Conservation (phyloP, 2,329 filamentous ascomycete genomes). For the Scytalidium lignicola region DNA sequence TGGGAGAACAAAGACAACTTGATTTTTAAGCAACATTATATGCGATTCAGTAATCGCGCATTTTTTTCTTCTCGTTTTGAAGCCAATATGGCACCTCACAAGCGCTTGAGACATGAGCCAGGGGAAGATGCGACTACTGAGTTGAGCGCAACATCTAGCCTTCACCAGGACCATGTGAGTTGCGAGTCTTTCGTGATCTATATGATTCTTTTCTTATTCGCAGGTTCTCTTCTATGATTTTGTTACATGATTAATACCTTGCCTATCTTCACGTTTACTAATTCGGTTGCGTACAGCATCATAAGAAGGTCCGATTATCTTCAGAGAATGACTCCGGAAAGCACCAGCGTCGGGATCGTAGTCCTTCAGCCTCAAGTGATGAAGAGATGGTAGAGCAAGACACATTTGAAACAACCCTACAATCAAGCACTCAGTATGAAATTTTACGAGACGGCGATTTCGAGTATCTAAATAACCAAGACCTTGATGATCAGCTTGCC, state of each 20-base stretch:
- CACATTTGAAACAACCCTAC: constrained; percentile 8
- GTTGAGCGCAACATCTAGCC: constrained; percentile 22
- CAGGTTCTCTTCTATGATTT: no score
- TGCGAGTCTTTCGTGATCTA: background rate
- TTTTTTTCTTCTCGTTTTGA: no score
- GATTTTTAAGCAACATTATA: background rate
- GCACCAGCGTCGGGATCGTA: constrained; percentile 7
- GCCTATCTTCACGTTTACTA: background rate
- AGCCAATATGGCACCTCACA: constrained; percentile 34
- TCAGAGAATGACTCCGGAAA: constrained; percentile 8
- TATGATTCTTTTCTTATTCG: background rate
- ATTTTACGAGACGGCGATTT: constrained; percentile 55
- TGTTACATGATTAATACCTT: no score
- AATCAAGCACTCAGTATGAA: constrained; percentile 55
- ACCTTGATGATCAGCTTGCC: constrained; percentile 56
- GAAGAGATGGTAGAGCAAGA: constrained; percentile 19
- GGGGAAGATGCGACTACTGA: constrained; percentile 29
- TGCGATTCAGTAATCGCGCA: background rate
- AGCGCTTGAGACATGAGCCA: constrained; percentile 31
- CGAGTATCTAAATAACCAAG: constrained; percentile 49
- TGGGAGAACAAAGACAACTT: background rate
- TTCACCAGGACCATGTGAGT: constrained; percentile 27
- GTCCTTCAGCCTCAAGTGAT: constrained; percentile 15
- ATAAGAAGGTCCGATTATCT: constrained; percentile 37
- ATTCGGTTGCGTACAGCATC: constrained; percentile 21